Evolutionary conservation across 345 rosid species (phyloP).

Genomic region (Euphorbia tirucalli): DNA sequence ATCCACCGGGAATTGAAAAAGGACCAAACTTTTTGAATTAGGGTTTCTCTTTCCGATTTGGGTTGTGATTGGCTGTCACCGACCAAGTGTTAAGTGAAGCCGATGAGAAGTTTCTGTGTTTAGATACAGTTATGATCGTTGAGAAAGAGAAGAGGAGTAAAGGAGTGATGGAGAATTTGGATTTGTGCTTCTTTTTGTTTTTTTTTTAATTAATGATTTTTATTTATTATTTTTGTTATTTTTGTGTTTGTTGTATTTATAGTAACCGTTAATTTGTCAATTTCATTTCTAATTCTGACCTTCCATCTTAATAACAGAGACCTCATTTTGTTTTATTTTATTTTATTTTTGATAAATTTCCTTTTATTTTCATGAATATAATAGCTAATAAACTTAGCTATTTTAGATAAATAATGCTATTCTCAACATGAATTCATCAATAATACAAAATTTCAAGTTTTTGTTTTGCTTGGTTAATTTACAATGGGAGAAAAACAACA

Average conservation of each 20-base stretch:
- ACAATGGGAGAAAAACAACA: too few relatives aligned
- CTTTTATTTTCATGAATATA: too few relatives aligned
- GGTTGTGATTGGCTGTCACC: background rate
- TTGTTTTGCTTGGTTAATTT: too few relatives aligned
- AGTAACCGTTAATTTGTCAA: background rate
- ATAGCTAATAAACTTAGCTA: too few relatives aligned
- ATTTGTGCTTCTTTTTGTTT: background rate
- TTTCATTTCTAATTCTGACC: too few relatives aligned
- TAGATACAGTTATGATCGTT: conserved; percentile 5
- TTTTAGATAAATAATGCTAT: too few relatives aligned
- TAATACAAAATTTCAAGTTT: too few relatives aligned
- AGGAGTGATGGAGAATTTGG: background rate
- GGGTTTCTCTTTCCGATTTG: background rate
- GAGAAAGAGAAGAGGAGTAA: background rate
- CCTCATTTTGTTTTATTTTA: too few relatives aligned
- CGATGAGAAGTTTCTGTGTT: background rate
- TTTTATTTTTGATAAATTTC: too few relatives aligned
- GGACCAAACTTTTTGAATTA: background rate
- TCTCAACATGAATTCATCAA: too few relatives aligned
- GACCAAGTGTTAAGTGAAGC: background rate
- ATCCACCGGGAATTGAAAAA: background rate
- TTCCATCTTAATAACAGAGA: too few relatives aligned
- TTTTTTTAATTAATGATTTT: background rate
- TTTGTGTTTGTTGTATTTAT: background rate
- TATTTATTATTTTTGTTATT: too few relatives aligned